Evolutionary conservation across 768 basidiomycete species (phyloP).

Genomic region (Lentinus brumalis): DNA sequence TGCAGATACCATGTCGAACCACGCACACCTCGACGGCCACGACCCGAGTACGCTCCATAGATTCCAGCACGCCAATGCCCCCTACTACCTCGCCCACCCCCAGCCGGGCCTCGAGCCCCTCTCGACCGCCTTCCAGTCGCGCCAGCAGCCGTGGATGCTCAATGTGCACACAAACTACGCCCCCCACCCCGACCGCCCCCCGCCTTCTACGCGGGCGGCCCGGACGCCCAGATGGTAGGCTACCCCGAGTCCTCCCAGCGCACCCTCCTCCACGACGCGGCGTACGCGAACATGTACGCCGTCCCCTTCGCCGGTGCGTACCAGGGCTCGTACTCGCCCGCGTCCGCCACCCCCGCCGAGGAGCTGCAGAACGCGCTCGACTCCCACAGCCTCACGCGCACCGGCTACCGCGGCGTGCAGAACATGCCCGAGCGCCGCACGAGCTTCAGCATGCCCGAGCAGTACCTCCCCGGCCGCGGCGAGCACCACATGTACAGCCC

Average conservation of each 20-base stretch:
- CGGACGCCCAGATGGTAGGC: slow-evolving; percentile 24
- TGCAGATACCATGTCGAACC: slow-evolving; percentile 11
- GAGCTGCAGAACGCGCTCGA: slow-evolving; percentile 17
- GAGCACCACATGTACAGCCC: neutral
- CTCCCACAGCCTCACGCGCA: slow-evolving; percentile 9
- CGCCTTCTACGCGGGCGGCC: slow-evolving; percentile 17
- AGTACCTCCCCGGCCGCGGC: slow-evolving; percentile 10
- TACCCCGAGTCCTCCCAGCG: slow-evolving; percentile 37
- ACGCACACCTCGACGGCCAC: slow-evolving; percentile 16
- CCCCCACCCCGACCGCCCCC: slow-evolving; percentile 17
- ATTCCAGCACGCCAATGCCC: slow-evolving; percentile 9
- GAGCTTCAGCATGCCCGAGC: slow-evolving; percentile 7
- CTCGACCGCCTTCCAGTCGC: slow-evolving; percentile 18
- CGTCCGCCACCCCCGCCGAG: slow-evolving; percentile 8
- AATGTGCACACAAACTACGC: slow-evolving; percentile 26
- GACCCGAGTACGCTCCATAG: slow-evolving; percentile 21
- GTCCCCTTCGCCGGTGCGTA: slow-evolving; percentile 11
- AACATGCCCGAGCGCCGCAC: slow-evolving; percentile 9
- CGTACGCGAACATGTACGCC: slow-evolving; percentile 25
- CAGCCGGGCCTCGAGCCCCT: slow-evolving; percentile 17
- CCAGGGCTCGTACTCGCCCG: slow-evolving; percentile 11
- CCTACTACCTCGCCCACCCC: slow-evolving; percentile 21
- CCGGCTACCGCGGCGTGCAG: slow-evolving; percentile 12
- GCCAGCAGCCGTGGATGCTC: slow-evolving; percentile 25
- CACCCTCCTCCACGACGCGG: slow-evolving; percentile 28